Conservation (phyloP, 2,329 filamentous ascomycete genomes). For the Xylaria sp. region DNA sequence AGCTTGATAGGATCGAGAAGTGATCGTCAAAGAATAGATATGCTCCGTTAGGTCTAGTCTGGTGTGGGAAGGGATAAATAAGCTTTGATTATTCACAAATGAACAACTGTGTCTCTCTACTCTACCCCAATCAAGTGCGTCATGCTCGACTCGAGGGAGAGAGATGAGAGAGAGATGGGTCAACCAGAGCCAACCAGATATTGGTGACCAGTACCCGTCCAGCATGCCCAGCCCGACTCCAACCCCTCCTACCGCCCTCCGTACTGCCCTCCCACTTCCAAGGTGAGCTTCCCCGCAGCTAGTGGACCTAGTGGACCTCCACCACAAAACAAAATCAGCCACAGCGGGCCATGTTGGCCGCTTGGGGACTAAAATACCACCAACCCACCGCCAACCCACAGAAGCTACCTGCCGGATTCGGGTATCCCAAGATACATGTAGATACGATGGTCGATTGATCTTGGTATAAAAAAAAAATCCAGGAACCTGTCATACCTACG, state of each 20-base stretch:
- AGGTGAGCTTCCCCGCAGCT: slow-evolving; percentile 14
- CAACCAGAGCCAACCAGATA: too few species aligned
- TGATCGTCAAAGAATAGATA: slow-evolving; percentile 15
- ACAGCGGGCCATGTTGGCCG: slow-evolving; percentile 8
- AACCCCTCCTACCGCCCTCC: too few species aligned
- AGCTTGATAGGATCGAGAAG: slow-evolving; percentile 9
- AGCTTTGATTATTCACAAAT: too few species aligned
- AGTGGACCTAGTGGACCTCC: neutral
- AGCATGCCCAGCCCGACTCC: too few species aligned
- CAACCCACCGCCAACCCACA: too few species aligned
- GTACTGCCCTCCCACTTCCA: neutral
- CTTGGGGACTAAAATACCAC: slow-evolving; percentile 11
- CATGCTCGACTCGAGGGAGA: too few species aligned
- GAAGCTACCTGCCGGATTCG: slow-evolving; percentile 23
- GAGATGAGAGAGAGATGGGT: too few species aligned
- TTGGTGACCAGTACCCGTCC: too few species aligned
- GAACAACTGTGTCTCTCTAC: too few species aligned
- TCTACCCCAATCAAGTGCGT: too few species aligned
- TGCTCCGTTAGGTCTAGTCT: neutral
- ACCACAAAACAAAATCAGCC: neutral
- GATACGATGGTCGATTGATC: neutral
- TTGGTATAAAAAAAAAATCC: neutral
- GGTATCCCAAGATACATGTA: too few species aligned
- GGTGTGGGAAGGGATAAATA: too few species aligned
- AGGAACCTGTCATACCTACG: neutral